These are phyloP conservation scores for Boletellus sp. DNA, from an alignment of 1,284 basidiomycete genomes.

Conservation along the genomic window DNA sequence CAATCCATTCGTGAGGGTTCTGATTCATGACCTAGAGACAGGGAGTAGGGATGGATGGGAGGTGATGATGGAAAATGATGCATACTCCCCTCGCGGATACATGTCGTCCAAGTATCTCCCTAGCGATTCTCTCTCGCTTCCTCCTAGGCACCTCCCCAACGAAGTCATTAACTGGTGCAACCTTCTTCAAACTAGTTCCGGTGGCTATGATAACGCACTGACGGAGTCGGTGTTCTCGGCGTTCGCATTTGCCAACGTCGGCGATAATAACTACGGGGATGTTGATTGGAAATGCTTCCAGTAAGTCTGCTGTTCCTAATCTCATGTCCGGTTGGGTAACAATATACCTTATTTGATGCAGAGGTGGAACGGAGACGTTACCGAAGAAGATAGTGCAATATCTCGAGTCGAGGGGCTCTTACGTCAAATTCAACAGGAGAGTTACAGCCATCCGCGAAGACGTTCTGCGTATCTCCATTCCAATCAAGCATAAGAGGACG, in stretches of 20 bases:
- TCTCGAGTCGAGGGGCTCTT: conserved; percentile 5
- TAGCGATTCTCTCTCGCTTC: conserved; percentile 6
- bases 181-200: conserved; percentile 13
- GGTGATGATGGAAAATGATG: neutral
- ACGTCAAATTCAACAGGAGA: conserved; percentile 7
- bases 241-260: conserved; percentile 12
- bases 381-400: conserved; percentile 17
- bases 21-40: conserved; percentile 1
- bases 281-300: conserved; percentile 25
- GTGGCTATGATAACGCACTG: conserved; percentile 16
- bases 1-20: neutral
- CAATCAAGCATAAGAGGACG: too few species aligned
- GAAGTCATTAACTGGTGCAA: conserved; percentile 19
- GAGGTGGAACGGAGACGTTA: conserved; percentile 21
- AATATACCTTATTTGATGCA: neutral
- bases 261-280: conserved; percentile 3
- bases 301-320: conserved; percentile 3
- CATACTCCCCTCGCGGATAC: conserved; percentile 12
- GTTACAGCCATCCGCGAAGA: conserved; percentile 4
- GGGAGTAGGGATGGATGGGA: conserved; percentile 4
- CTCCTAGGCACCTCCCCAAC: conserved; percentile 4
- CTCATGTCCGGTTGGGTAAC: conserved; percentile 1
- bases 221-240: conserved; percentile 17
- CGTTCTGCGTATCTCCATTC: too few species aligned
- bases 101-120: conserved; percentile 14